Evolutionary conservation across 495 filamentous ascomycete genomes (phyloP).

Genomic region (Aspergillus saccharolyticus): DNA sequence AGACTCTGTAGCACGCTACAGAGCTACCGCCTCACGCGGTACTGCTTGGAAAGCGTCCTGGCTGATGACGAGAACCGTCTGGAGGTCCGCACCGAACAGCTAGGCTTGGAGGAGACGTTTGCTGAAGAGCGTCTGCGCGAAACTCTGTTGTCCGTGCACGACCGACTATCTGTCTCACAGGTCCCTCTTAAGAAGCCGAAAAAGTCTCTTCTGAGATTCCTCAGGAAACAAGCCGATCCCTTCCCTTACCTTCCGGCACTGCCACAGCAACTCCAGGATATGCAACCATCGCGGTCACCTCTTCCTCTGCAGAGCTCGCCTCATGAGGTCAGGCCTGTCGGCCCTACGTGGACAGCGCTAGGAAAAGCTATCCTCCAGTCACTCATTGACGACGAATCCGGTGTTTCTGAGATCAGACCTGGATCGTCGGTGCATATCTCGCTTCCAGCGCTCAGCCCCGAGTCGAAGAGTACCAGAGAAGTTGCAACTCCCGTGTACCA

Average conservation of each 20-base stretch:
- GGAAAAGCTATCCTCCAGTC: conserved; percentile 54
- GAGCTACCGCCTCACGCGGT: conserved; percentile 72
- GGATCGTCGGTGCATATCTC: conserved; percentile 35
- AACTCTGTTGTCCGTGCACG: conserved; percentile 62
- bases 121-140: conserved; percentile 72
- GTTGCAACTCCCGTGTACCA: conserved; percentile 9
- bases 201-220: conserved; percentile 54
- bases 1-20: conserved; percentile 69
- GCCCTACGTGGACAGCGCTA: conserved; percentile 48
- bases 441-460: conserved; percentile 27
- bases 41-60: conserved; percentile 85
- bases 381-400: conserved; percentile 41
- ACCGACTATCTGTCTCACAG: conserved; percentile 63
- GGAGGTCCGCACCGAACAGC: conserved; percentile 64
- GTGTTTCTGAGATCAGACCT: conserved; percentile 27
- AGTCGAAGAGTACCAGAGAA: conserved; percentile 16
- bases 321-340: conserved; percentile 28
- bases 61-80: conserved; percentile 74
- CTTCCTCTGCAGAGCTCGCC: conserved; percentile 27
- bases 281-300: conserved; percentile 22
- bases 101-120: conserved; percentile 79
- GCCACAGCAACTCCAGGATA: conserved; percentile 30
- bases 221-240: conserved; percentile 67
- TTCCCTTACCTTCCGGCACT: conserved; percentile 69
- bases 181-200: conserved; percentile 59